These are phyloP conservation scores for Talaromyces albobiverticillius DNA, from an alignment of 2,329 filamentous ascomycete genomes.

Conservation along the genomic window DNA sequence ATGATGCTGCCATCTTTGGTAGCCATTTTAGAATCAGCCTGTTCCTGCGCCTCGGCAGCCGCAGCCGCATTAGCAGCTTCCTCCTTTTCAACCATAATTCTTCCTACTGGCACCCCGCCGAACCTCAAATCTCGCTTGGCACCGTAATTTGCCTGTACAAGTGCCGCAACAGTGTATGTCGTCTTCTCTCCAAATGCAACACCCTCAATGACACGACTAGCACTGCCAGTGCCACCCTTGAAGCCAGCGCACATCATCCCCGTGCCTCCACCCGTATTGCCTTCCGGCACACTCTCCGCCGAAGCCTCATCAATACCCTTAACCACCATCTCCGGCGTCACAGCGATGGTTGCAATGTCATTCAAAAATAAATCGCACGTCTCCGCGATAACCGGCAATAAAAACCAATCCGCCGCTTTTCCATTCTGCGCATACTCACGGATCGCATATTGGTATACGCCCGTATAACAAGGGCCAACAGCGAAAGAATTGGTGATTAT, in stretches of 20 bases:
- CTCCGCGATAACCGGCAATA: constrained; percentile 9
- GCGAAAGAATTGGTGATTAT: constrained; percentile 13
- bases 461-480: constrained; percentile 8
- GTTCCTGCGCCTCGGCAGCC: background rate
- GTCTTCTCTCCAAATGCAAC: constrained; percentile 6
- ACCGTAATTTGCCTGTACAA: constrained; percentile 12
- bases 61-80: background rate
- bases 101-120: constrained; percentile 10
- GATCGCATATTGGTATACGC: constrained; percentile 12
- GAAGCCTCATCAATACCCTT: constrained; percentile 5
- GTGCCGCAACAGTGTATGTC: constrained; percentile 5
- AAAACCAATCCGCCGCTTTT: constrained; percentile 7
- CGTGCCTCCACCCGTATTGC: constrained; percentile 11
- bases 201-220: constrained; percentile 11
- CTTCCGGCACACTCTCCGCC: background rate
- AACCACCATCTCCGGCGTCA: constrained; percentile 13
- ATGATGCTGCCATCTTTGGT: constrained; percentile 13
- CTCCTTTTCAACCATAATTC: constrained; percentile 10
- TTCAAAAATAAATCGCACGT: constrained; percentile 14
- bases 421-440: constrained; percentile 4
- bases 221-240: constrained; percentile 11
- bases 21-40: background rate
- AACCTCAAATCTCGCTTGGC: constrained; percentile 11
- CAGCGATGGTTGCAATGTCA: constrained; percentile 11
- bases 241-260: constrained; percentile 14